phyloP scores from a whole-genome alignment of 2,329 filamentous ascomycete species.

The Malbranchea zuffiana region DNA sequence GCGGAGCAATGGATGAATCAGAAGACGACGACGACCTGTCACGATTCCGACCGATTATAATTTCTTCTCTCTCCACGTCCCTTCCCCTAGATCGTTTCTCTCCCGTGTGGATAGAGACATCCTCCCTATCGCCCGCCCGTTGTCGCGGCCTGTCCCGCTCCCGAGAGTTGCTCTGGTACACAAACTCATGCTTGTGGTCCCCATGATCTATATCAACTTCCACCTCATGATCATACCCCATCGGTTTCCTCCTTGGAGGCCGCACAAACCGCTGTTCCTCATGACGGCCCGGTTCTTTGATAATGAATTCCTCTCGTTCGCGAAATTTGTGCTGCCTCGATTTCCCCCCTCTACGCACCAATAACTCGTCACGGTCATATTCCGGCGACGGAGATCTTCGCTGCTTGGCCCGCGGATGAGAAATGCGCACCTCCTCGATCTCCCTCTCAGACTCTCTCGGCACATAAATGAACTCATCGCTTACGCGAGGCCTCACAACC shows the following conservation, averaged over 20 bases:
- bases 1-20: conserved; percentile 42
- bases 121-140: conserved; percentile 13
- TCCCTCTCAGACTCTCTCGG: conserved; percentile 21
- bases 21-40: conserved; percentile 34
- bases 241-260: conserved; percentile 8
- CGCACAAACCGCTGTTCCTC: conserved; percentile 6
- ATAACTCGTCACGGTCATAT: conserved; percentile 18
- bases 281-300: conserved; percentile 11
- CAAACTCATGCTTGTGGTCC: conserved; percentile 7
- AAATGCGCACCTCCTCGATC: conserved; percentile 8
- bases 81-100: conserved; percentile 16
- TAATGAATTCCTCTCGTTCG: conserved; percentile 19
- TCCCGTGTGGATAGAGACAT: conserved; percentile 20
- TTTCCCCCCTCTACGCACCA: conserved; percentile 6
- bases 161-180: conserved; percentile 9
- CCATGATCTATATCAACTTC: conserved; percentile 14
- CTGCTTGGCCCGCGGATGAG: conserved; percentile 7
- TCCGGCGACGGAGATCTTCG: conserved; percentile 15
- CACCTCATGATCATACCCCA: conserved; percentile 10
- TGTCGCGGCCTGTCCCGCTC: conserved; percentile 7
- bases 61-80: conserved; percentile 23
- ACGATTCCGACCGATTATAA: conserved; percentile 27
- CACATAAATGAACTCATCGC: conserved; percentile 16
- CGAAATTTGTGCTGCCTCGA: conserved; percentile 1
- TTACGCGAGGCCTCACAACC: conserved; percentile 22